A percentile compares a stretch with the other conserved stretches of the same genome.
Conservation (phyloP, 2,329 filamentous ascomycete genomes). For the Chalaropsis ovoidea region DNA sequence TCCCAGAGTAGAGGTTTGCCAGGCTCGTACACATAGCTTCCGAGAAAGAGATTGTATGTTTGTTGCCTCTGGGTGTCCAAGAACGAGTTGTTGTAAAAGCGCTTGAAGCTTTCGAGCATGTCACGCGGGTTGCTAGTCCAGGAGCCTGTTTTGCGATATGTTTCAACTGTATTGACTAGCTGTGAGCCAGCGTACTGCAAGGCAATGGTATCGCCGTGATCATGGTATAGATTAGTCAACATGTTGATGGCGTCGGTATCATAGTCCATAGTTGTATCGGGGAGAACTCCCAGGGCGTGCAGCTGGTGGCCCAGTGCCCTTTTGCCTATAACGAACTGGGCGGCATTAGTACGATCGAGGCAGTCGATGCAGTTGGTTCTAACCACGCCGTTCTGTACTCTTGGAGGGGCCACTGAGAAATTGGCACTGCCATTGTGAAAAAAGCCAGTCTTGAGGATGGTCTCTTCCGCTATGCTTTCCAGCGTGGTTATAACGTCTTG, state of each 20-base stretch:
- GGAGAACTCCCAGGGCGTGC: slow-evolving; percentile 79
- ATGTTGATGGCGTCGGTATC: slow-evolving; percentile 93
- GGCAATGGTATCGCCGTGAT: slow-evolving; percentile 94
- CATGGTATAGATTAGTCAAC: slow-evolving; percentile 97
- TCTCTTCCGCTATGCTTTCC: slow-evolving; percentile 79
- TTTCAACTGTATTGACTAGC: slow-evolving; percentile 98
- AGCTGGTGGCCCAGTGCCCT: slow-evolving; percentile 84
- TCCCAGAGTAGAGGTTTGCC: slow-evolving; percentile 97
- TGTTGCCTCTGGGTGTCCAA: slow-evolving; percentile 96
- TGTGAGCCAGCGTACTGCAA: slow-evolving; percentile 97
- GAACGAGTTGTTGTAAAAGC: slow-evolving; percentile 98
- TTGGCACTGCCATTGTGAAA: slow-evolving; percentile 83
- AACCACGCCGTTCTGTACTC: slow-evolving; percentile 81
- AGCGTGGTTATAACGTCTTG: slow-evolving; percentile 91
- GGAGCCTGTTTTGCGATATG: slow-evolving; percentile 96
- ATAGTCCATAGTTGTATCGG: slow-evolving; percentile 69
- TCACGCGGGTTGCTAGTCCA: slow-evolving; percentile 96
- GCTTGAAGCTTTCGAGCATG: slow-evolving; percentile 98
- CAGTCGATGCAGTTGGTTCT: slow-evolving; percentile 98
- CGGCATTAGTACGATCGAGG: slow-evolving; percentile 90
- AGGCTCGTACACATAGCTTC: slow-evolving; percentile 82
- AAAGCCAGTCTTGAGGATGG: slow-evolving; percentile 77
- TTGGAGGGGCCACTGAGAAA: slow-evolving; percentile 42
- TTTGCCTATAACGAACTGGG: slow-evolving; percentile 96
- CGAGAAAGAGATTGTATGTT: slow-evolving; percentile 92